Base-by-base conservation (phyloP, 2,329 filamentous ascomycete species). In the Alternaria sp. region DNA sequence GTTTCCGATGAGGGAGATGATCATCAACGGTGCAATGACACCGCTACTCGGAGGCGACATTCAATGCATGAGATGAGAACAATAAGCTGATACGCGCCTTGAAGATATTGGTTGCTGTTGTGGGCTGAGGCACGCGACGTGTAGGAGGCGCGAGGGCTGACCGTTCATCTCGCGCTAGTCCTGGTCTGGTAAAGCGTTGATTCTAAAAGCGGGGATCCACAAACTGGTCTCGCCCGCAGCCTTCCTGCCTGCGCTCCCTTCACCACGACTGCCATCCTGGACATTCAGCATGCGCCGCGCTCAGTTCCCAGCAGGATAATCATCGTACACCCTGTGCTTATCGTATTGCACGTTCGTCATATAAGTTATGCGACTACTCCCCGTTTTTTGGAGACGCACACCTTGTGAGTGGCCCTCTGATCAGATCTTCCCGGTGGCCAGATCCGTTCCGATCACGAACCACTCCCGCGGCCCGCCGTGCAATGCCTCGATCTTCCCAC, bases 251-350 rank as follows among this genome's bases (percentile, higher is more conserved):
- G 6, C 30, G 30, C 30, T 7, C 30, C 30, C 30, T 7, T 33
- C 30, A 7, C 3, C 12, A 30, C 28, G 3, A 30, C 30, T 33
- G 0, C 14, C 30, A 4, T 15, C 14, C 30, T 33, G 14, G 4
- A 33, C 0, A 33, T 33, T 2, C 6, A 33, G 14, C 30, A 37
- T 37, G 14, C 14, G 30, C 30, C 9, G 14, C 14, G 15, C 30
- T 15, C 7, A 37, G 14, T 8, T 0, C 7, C 7, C 0, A 37
- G 3, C 14, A 37, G 30, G 0, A 37, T n/a, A 1, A 0, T 0
- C 0, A n/a, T 37, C 14, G 6, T 7, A n/a, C 6, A 4, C 14
- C 3, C 1, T 37, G 1, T 33, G 14, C 1, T 3, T 4, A 33
- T 15, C 1, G 12, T 33, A 1, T 33, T 33, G 30, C 30, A 14